These are phyloP conservation scores for Leishmania mexicana DNA, from an alignment of 208 protist species.

Conservation along the genomic window DNA sequence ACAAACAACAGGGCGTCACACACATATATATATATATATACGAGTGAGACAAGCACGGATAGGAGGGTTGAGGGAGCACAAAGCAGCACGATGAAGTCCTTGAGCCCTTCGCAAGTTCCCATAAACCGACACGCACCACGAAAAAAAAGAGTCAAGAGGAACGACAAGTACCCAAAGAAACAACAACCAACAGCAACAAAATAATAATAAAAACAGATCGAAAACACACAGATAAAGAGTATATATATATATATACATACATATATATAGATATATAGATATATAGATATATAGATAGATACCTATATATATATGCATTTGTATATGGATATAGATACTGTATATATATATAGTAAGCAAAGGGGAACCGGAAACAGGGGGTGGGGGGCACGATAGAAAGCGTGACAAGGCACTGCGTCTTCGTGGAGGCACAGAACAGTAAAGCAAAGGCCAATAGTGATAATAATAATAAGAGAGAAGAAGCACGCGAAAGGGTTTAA, in stretches of 20 bases:
- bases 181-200: neutral
- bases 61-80: neutral
- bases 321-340: neutral
- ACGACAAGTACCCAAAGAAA: neutral
- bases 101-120: neutral
- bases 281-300: neutral
- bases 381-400: neutral
- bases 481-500: neutral
- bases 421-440: neutral
- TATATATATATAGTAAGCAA: neutral
- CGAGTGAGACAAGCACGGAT: neutral
- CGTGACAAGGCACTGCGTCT: neutral
- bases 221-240: neutral
- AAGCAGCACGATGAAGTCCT: neutral
- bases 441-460: neutral
- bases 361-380: neutral
- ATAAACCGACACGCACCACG: neutral
- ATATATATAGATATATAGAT: neutral
- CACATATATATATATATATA: neutral
- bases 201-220: neutral
- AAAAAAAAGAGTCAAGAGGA: neutral
- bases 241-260: neutral
- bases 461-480: neutral
- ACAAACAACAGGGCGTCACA: neutral
- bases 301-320: neutral